Evolutionary conservation across 768 basidiomycete genomes (phyloP).

Genomic region (Termitomyces sp.): DNA sequence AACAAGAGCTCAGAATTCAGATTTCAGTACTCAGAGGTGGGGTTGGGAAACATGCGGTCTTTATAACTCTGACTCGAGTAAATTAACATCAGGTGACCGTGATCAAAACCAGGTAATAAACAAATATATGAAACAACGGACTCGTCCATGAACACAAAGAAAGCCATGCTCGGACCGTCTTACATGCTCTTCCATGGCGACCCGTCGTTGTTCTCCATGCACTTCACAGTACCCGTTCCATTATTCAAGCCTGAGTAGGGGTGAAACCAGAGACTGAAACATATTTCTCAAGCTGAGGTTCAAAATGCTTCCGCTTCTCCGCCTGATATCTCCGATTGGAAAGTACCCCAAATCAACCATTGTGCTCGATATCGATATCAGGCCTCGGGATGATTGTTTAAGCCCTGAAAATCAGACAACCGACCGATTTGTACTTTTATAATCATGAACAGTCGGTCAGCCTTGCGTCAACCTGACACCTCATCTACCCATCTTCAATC

Average conservation of each 20-base stretch:
- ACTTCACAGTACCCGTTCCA: not conserved
- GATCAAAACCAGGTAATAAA: constrained; percentile 3
- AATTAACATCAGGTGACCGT: constrained; percentile 15
- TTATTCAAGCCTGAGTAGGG: not conserved
- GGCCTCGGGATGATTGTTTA: not conserved
- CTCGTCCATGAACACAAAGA: not conserved
- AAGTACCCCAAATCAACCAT: not conserved
- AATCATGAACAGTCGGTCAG: not conserved
- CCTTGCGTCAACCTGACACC: not conserved
- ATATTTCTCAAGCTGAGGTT: not conserved
- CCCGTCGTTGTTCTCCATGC: not conserved
- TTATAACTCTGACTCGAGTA: constrained; percentile 7
- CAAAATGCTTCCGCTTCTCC: not conserved
- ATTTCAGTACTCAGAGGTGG: constrained; percentile 7
- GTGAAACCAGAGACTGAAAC: not conserved
- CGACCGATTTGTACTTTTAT: not conserved
- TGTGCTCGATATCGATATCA: not conserved
- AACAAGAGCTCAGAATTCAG: constrained; percentile 11
- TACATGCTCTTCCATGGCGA: not conserved
- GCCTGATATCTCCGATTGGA: not conserved
- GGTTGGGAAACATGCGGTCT: constrained; percentile 13
- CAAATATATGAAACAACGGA: not conserved
- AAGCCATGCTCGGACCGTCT: not conserved
- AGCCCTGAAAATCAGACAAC: not conserved
- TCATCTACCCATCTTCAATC: not conserved